Evolutionary conservation across 1,284 basidiomycete species (phyloP), one percentile per base, ranked within the genome.

Genomic region (Exobasidium rhododendri): DNA sequence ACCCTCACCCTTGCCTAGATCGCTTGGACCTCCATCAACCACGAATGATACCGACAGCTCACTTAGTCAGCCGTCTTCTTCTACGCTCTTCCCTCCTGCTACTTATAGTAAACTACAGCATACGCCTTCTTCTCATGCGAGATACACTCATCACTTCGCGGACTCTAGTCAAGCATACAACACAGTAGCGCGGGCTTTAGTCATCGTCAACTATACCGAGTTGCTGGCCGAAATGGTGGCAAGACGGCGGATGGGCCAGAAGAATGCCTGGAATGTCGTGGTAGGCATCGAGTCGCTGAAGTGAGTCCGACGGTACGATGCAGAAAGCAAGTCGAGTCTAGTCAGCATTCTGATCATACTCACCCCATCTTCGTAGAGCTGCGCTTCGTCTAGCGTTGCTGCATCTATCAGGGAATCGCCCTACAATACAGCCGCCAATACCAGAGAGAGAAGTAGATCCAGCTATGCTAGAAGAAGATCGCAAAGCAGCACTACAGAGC

Each of bases 201-300:
- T 77, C 46, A 60, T 80, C 29, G 66, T 81, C 45, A 70, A 73
- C 35, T 76, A 79, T 51, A 67, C 74, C 54, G 80, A 81, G 61
- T 61, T 82, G 32, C 67, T 82, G 2, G 64, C 79, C 51, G 81
- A 82, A 68, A 82, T 82, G 81, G 50, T 77, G 2, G 79, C 78
- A 0, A 62, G 78, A 46, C 70, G 81, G 29, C 71, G 73, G 43
- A 64, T 73, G 7, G 75, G 78, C 0, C 56, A 63, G 22, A 60
- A 65, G 10, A 64, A 68, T 22, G 80, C 80, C 0, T 81, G 81
- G 74, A 71, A 81, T 61, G 77, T 80, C 3, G 80, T 82, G n/a
- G 67, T 81, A 22, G 75, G 69, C 17, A 71, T 82, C 46, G 81
- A 82, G 59, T 68, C 68, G 5, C 56, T 81, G 70, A 82, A 82